phyloP scores from a whole-genome alignment of 2,329 filamentous ascomycete species.

The Elsinoe fawcettii region DNA sequence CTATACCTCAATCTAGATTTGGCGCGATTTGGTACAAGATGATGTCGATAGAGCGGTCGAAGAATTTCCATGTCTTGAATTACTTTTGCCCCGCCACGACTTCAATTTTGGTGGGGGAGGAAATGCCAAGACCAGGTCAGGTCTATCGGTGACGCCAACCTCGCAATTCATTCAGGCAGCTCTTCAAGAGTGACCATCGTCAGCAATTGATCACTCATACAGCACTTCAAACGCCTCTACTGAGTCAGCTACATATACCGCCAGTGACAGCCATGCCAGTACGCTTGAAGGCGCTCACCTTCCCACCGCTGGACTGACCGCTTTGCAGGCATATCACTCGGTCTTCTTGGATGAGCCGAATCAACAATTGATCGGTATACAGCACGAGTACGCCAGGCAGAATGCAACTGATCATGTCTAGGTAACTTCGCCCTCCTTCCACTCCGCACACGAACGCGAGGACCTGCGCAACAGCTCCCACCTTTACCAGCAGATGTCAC shows the following conservation, averaged over 20 bases:
- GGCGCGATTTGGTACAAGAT: neutral
- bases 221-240: too few relatives aligned
- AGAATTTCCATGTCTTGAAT: neutral
- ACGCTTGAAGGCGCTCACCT: conserved; percentile 7
- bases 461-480: conserved; percentile 83
- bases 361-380: conserved; percentile 55
- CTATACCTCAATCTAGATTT: too few relatives aligned
- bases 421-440: conserved; percentile 94
- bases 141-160: neutral
- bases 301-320: conserved; percentile 15
- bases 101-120: neutral
- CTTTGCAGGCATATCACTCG: conserved; percentile 81
- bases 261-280: neutral
- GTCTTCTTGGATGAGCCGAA: conserved; percentile 81
- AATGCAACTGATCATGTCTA: conserved; percentile 21
- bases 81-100: conserved; percentile 7
- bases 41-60: neutral
- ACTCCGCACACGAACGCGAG: conserved; percentile 86
- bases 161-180: conserved; percentile 1
- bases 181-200: neutral
- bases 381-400: neutral
- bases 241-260: too few relatives aligned
- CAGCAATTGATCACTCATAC: neutral
- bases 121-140: neutral
- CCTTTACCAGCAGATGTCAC: conserved; percentile 47